Base-by-base conservation (phyloP, 1,284 basidiomycete species). In the Pholiota adiposa region DNA sequence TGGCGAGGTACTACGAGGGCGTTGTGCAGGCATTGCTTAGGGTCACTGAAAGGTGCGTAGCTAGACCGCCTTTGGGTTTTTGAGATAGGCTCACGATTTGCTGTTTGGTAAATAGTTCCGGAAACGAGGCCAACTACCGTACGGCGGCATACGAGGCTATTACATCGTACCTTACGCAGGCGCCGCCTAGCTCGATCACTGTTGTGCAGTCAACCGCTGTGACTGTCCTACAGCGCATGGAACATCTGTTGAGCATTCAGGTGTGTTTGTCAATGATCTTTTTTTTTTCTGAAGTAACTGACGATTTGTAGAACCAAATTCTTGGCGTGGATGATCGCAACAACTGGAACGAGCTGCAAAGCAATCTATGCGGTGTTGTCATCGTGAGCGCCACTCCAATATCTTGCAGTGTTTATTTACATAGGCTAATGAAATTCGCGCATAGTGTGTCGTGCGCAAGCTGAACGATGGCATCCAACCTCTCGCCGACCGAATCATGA, bases 311-410 rank as follows among this genome's bases (percentile, higher is more conserved):
- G 86, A 93, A 92, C 75, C 97, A 99, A 79, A 92, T 99, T 54
- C 82, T 99, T 48, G 97, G 97, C 54, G 83, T 91, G 44, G 97
- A 99, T 75, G 97, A 99, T 73, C 88, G 94, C 66, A 97, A 97
- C 77, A 99, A 98, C 81, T 98, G 97, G 95, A 97, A 96, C 72
- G 97, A 99, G 75, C 82, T 99, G 43, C 96, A 98, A 75, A 92
- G 94, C 77, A 97, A 97, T 77, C 86, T 98, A 70, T 98, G 96
- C 76, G 90, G 91, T 62, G 92, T 97, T 50, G 81, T 95, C 59
- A 92, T 93, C 56, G 93, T 93, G 69, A 71, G 90, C 80, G 16
- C 11, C n/a, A 11, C 7, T 29, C 3, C 29, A 5, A 25, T 21
- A 6, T 12, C n/a, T n/a, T n/a, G n/a, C n/a, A 31, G 16, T 21